Base-by-base conservation (phyloP, 345 rosid species). In the Salix caprea region DNA sequence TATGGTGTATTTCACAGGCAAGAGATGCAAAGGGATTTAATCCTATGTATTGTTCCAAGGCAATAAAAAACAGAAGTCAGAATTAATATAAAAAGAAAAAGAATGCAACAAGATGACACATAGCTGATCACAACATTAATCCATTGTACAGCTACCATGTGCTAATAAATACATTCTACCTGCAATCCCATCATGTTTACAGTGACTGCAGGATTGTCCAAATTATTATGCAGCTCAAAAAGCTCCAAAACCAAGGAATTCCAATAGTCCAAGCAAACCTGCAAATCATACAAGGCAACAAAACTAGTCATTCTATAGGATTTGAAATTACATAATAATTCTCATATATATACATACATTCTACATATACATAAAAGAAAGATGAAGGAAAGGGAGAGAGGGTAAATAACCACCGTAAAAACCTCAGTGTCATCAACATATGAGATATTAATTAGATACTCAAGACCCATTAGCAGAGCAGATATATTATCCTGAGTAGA, bases 211-310 rank as follows among this genome's bases (percentile, higher is more conserved):
- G 96, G 94, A 86, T 90, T 92, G 75, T 94, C 98, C 67, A 88
- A 69, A 86, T 89, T 94, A 82, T 89, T 89, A 67, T 89, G 95
- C 50, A 91, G 90, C 84, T 94, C 96, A 84, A 91, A 96, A 32
- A 94, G 94, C 88, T 90, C 97, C 89, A 89, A 84, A 69, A 96
- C 99, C 79, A 94, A 86, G 48, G 91, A 75, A 74, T 96, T 96
- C 99, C 99, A 96, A 71, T 96, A 96, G 80, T 96, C 99, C 94
- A 96, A 85, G 88, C 99, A 96, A 78, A 96, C 99, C 98, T 96
- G 85, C 50, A 30, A 66, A 75, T 34, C 30, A 10, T 16, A 24
- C 16, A 44, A 71, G 39, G 52, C 36, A 60, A 6, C 24, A 73
- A 36, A 30, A 19, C 2, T 21, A 70, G n/a, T 13, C 36, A 54